These are phyloP conservation scores for Colletotrichum scovillei DNA, from an alignment of 2,329 filamentous ascomycete genomes.

Conservation along the genomic window DNA sequence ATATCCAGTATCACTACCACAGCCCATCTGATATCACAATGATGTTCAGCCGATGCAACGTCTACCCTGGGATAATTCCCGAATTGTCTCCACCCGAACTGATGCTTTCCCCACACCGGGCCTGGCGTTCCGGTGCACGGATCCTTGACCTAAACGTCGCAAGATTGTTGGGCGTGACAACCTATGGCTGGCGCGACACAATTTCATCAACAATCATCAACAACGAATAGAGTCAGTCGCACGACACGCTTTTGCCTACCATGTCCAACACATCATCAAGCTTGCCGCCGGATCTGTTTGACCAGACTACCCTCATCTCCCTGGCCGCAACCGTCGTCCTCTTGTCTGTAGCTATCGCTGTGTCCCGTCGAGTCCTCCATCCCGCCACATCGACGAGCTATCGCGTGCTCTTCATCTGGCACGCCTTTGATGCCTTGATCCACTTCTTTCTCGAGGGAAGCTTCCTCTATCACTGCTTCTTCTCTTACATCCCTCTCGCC, in stretches of 20 bases:
- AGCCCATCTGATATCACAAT: neutral
- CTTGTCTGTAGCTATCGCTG: constrained; percentile 59
- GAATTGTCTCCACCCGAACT: too few relatives aligned
- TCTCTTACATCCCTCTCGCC: constrained; percentile 60
- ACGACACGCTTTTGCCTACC: constrained; percentile 10
- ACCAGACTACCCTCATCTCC: constrained; percentile 69
- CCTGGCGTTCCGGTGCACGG: neutral
- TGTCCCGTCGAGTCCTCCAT: constrained; percentile 61
- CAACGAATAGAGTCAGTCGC: neutral
- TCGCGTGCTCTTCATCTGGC: constrained; percentile 92
- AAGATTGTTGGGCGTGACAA: neutral
- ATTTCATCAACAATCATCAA: neutral
- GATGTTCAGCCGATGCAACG: neutral
- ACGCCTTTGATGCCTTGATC: constrained; percentile 90
- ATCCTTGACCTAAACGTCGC: constrained; percentile 4
- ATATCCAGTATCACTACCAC: too few relatives aligned
- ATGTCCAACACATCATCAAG: constrained; percentile 38
- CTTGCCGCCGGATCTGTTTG: constrained; percentile 68
- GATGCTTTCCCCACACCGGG: constrained; percentile 2
- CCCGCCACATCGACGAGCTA: constrained; percentile 63
- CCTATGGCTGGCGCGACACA: neutral
- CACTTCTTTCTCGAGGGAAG: constrained; percentile 92
- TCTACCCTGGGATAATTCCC: neutral
- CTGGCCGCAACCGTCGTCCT: constrained; percentile 67
- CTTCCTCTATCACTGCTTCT: constrained; percentile 96